Evolutionary conservation across 495 filamentous ascomycete genomes (phyloP).

Genomic region (Xylaria nigripes): DNA sequence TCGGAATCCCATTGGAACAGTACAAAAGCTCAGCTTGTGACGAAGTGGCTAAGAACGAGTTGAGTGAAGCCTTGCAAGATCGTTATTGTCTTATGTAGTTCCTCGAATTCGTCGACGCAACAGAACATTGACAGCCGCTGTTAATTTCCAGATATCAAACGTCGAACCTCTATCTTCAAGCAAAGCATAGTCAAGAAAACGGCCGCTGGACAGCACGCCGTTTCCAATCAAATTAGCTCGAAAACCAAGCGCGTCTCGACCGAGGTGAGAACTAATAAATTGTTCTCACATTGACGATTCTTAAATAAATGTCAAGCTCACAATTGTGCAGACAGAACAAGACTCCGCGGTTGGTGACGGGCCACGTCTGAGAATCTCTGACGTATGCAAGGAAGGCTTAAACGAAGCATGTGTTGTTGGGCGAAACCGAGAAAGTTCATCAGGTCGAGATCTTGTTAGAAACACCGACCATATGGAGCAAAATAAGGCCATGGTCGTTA

Average conservation of each 20-base stretch:
- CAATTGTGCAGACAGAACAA: background rate
- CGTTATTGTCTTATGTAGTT: background rate
- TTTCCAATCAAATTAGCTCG: constrained; percentile 6
- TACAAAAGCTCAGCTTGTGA: constrained; percentile 16
- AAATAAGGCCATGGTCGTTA: constrained; percentile 17
- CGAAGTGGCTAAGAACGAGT: constrained; percentile 17
- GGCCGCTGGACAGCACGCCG: constrained; percentile 11
- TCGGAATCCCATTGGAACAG: constrained; percentile 10
- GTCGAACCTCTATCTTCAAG: constrained; percentile 16
- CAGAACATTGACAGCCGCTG: no score
- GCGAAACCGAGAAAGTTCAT: constrained; percentile 13
- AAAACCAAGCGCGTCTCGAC: constrained; percentile 16
- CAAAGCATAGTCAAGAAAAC: constrained; percentile 25
- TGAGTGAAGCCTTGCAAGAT: background rate
- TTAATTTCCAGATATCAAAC: constrained; percentile 1
- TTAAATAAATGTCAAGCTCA: background rate
- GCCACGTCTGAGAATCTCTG: constrained; percentile 17
- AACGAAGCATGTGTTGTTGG: constrained; percentile 15
- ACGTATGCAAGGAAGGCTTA: constrained; percentile 16
- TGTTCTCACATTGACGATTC: constrained; percentile 1
- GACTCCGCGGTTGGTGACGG: constrained; percentile 10
- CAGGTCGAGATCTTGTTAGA: constrained; percentile 7
- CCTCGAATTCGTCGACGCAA: no score
- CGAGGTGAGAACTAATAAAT: constrained; percentile 12
- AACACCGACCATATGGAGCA: constrained; percentile 22